These are phyloP conservation scores for Starmera amethionina DNA, from an alignment of 805 yeast genomes.

Conservation along the genomic window DNA sequence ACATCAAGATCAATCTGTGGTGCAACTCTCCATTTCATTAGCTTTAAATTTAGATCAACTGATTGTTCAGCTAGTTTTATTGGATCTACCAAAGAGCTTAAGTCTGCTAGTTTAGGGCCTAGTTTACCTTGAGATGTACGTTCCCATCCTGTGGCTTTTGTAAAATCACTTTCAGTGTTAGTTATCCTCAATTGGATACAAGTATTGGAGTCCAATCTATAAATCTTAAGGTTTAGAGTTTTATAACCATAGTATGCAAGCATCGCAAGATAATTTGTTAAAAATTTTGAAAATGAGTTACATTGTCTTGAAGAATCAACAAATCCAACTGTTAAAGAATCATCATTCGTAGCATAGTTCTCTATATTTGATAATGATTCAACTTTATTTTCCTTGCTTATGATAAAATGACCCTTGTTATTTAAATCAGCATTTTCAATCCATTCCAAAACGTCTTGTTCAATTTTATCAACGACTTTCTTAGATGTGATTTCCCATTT, in stretches of 20 bases:
- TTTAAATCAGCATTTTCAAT: slow-evolving; percentile 5
- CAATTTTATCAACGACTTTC: slow-evolving; percentile 2
- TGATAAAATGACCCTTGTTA: slow-evolving; percentile 20
- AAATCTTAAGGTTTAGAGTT: slow-evolving; percentile 28
- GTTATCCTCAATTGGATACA: slow-evolving; percentile 18
- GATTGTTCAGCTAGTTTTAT: slow-evolving; percentile 79
- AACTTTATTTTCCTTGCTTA: slow-evolving; percentile 8
- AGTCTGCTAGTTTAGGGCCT: slow-evolving; percentile 75
- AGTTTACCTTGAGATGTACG: slow-evolving; percentile 62
- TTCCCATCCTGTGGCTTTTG: slow-evolving; percentile 80
- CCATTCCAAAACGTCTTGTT: slow-evolving; percentile 7
- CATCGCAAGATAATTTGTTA: slow-evolving; percentile 49
- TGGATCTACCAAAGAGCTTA: slow-evolving; percentile 78
- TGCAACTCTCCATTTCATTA: slow-evolving; percentile 95
- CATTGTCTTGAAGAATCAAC: slow-evolving; percentile 28
- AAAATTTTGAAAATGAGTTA: slow-evolving; percentile 37
- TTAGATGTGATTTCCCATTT: slow-evolving; percentile 30
- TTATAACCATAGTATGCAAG: slow-evolving; percentile 27
- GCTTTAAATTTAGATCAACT: slow-evolving; percentile 77
- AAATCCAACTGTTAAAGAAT: slow-evolving; percentile 21
- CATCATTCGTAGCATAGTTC: slow-evolving; percentile 7
- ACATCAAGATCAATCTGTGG: slow-evolving; percentile 69
- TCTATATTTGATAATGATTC: slow-evolving; percentile 10
- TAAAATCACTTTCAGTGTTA: slow-evolving; percentile 5
- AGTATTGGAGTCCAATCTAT: slow-evolving; percentile 24